Conservation (phyloP, 345 rosid species). For the Populus nigra region DNA sequence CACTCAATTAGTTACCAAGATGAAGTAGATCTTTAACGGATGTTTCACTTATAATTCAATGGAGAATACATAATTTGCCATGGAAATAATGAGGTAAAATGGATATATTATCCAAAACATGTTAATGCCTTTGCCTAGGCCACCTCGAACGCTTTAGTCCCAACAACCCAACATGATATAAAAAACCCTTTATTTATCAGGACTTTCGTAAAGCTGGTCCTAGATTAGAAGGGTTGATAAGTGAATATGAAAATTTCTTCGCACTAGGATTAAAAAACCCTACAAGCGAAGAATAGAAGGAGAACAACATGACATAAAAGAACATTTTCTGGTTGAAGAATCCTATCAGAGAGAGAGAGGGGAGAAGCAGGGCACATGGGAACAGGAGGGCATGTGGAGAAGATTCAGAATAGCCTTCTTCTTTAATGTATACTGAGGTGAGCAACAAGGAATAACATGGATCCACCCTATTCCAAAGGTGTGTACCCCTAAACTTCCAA, state of each 20-base stretch:
- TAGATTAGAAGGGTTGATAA: slow-evolving; percentile 6
- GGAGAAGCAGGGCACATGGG: slow-evolving; percentile 68
- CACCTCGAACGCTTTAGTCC: not conserved
- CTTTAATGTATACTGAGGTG: slow-evolving; percentile 26
- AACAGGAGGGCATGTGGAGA: slow-evolving; percentile 74
- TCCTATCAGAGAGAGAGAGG: slow-evolving; percentile 5
- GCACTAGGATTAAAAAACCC: slow-evolving; percentile 4
- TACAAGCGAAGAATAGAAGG: not conserved
- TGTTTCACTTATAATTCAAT: too few species aligned
- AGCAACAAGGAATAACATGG: slow-evolving; percentile 52
- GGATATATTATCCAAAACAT: too few species aligned
- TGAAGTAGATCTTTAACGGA: too few species aligned
- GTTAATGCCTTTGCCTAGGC: not conserved
- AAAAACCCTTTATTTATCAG: not conserved
- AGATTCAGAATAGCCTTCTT: slow-evolving; percentile 52
- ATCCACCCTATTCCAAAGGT: slow-evolving; percentile 44
- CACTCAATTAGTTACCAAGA: too few species aligned
- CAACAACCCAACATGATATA: slow-evolving; percentile 26
- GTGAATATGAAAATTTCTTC: not conserved
- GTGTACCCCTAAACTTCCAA: slow-evolving; percentile 38
- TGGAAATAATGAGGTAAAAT: too few species aligned
- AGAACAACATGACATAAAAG: slow-evolving; percentile 11
- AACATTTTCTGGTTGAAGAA: slow-evolving; percentile 12
- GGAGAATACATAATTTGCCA: too few species aligned
- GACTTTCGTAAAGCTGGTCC: slow-evolving; percentile 20